Base-by-base conservation (phyloP, 2,329 filamentous ascomycete species). In the Verticillium alfalfae region DNA sequence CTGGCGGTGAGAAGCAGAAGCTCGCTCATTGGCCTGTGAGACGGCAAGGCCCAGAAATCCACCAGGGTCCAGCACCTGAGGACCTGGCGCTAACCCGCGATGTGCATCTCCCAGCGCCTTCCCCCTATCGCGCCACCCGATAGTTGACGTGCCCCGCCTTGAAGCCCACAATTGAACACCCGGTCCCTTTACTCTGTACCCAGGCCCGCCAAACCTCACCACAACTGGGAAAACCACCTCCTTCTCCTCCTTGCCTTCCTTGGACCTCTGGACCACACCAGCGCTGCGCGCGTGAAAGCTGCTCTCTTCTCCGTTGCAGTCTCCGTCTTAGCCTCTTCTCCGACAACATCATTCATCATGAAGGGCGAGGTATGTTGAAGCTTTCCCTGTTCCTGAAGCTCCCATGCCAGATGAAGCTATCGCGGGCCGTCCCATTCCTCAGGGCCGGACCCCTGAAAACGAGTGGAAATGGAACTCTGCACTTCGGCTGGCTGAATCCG, bases 291-390 rank as follows among this genome's bases (percentile, higher is more conserved):
- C 72, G 66, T 71, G 69, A 65, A 64, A 68, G 67, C 68, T 61
- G 62, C 56, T 61, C 58, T 64, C 67, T 66, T 66, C 65, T 67
- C 66, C 59, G 66, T 65, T 59, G 58, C 63, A 61, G 64, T 66
- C 60, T 61, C 65, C 62, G 65, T 66, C 63, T 61, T 63, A 63
- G 65, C 64, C 63, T 60, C 62, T 60, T 63, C 63, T 62, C 37
- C 66, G 62, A 60, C 62, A 59, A 61, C 65, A 66, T 62, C 61
- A 65, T 67, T 66, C 74, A 82, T 66, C 70, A 84, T 84, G 82
- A 84, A 83, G 79, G 82, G 81, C 76, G 82, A 84, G 79, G 82
- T 84, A 73, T 73, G 81, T 76, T 13, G 22, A 60, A 39, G 26
- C 52, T 41, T 57, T 22, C 34, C 41, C 22, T n/a, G 12, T 41